Evolutionary conservation across 2,329 filamentous ascomycete species (phyloP), one percentile per base, ranked within the genome.

Genomic region (Cladophialophora psammophila): DNA sequence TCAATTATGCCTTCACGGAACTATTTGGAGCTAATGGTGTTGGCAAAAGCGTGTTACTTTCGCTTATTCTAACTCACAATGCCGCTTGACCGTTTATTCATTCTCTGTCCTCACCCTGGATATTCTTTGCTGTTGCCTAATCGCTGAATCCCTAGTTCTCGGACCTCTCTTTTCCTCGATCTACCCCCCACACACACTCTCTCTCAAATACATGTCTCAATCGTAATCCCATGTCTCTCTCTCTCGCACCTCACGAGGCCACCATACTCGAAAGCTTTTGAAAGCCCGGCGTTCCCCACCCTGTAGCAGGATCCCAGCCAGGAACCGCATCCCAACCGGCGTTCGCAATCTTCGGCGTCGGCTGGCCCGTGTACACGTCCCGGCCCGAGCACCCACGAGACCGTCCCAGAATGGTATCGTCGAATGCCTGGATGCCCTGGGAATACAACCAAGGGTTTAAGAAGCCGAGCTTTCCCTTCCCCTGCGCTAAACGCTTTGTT

Each of bases 401-500:
- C 9, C 80, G 79, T 34, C 83, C 84, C 35, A 79, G 71, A 12
- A 81, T 77, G 60, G 85, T 84, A 71, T 85, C 84, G 2, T 78
- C 85, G 56, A 85, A 75, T 2, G 81, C 83, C 20, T 75, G 71
- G 66, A 77, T 76, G 20, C 79, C 81, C 42, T 79, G 68, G 31
- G 76, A 77, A 72, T 89, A 89, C 15, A 90, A 77, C 84, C 85
- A 87, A 0, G 87, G 87, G 74, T 89, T 89, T 32, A 90, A 75
- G 72, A 88, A 89, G 0, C 87, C 87, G 72, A 90, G 77, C 0
- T 80, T 73, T 6, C 83, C 75, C 74, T 83, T 83, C 1, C 86
- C 85, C n/a, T 80, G 78, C 15, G 83, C 79, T 56, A 90, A 77
- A 36, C 88, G 81, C 26, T 86, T 86, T 84, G 66, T 88, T 86